Percentiles rank a stretch among this genome's conserved stretches.
Conservation (phyloP, 2,329 filamentous ascomycete species). For the Nemania serpens region DNA sequence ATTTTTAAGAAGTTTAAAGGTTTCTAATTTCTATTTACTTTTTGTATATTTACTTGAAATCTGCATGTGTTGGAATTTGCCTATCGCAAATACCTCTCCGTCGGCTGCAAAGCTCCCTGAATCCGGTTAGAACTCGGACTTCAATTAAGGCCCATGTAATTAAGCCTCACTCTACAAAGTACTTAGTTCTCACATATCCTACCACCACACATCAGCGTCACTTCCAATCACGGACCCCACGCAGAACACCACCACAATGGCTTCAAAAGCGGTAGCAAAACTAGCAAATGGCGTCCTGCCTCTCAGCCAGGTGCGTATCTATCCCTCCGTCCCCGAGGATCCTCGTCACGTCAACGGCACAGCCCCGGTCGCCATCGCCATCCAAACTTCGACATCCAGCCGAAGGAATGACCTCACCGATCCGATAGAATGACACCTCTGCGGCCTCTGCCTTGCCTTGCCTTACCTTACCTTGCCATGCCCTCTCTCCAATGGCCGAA, state of each 20-base stretch:
- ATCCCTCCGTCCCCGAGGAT: not conserved
- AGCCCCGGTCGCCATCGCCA: not conserved
- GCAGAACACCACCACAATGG: conserved; percentile 54
- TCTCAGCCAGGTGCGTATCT: conserved; percentile 60
- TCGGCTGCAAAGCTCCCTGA: no score
- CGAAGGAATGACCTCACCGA: not conserved
- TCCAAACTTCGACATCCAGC: not conserved
- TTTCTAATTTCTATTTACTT: no score
- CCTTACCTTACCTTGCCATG: no score
- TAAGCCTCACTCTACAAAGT: not conserved
- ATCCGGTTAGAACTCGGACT: no score
- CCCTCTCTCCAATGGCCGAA: no score
- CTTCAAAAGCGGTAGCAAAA: conserved; percentile 63
- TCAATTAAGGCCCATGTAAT: no score
- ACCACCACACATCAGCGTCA: conserved; percentile 20
- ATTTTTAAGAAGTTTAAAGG: no score
- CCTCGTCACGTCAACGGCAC: not conserved
- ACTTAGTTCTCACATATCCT: conserved; percentile 28
- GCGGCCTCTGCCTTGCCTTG: no score
- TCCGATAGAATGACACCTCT: no score
- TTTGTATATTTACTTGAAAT: no score
- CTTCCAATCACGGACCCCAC: conserved; percentile 29
- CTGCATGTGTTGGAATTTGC: no score
- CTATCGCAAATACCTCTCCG: no score
- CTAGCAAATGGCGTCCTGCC: conserved; percentile 58